Evolutionary conservation across 192 early-diverging fungal genomes (phyloP), one percentile per base, ranked within the genome.

Genomic region (Entomortierella lignicola): DNA sequence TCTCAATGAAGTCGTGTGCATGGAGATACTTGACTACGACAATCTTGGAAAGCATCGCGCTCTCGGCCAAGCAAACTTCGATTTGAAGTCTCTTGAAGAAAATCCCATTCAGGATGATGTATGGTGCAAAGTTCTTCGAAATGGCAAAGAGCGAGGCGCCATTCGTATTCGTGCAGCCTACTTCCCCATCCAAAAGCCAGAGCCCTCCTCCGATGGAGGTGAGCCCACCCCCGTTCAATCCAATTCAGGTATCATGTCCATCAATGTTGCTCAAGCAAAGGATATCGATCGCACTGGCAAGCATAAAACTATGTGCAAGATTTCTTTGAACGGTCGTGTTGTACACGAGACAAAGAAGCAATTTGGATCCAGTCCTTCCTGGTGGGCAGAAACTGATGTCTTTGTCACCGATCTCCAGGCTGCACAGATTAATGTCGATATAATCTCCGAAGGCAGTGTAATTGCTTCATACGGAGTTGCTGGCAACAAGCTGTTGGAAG

Each of bases 1-100:
- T 68, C 71, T 91, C 60, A 85, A 90, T 10, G 94, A 97, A 51
- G 84, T 85, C 27, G 75, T 99, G 13, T 81, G 84, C 64, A 84
- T 98, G 47, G 91, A 96, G 64, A 81, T 98, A 58, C 88, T 90
- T 66, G 95, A 99, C 85, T 88, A 86, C 69, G 93, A 97, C 66
- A 86, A 83, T 37, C 70, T 91, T 15, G 72, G 84, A 52, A 89
- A 91, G 69, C 92, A 96, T 81, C 89, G 90, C 25, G 51, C 81
- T 2, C 71, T 95, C 55, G 94, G 92, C 57, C 64, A 62, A 8
- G 90, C 88, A 18, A 79, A 39, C 27, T 83, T 87, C 61, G 85
- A 83, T 29, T 68, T 86, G 23, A 84, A 84, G 41, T 26, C 71
- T 1, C 60, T 89, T 20, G 81, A 83, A 41, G 81, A 73, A 6